Evolutionary conservation across 345 rosid genomes (phyloP), one percentile per base, ranked within the genome.

Genomic region (Passiflora organensis): DNA sequence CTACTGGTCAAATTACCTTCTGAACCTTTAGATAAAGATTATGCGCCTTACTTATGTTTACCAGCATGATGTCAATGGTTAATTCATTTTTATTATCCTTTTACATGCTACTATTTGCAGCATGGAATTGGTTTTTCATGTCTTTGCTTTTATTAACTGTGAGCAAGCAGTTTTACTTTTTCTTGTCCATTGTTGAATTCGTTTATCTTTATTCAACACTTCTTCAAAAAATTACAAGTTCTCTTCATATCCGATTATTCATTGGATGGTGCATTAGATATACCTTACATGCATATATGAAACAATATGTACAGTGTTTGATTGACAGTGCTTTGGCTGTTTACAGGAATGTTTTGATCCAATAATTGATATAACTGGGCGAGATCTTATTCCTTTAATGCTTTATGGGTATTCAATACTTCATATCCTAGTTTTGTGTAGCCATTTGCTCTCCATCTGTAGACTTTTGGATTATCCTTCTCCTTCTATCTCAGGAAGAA

Each of bases 341-440:
- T 44, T 66, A 41, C 82, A 91, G 95, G 98, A 86, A 51, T 76
- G 87, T 45, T 88, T 91, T 73, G 89, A 81, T 80, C 98, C 96
- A 15, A 91, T 91, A 51, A 75, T 77, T 51, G 95, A 81, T 56
- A 78, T 75, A 54, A 57, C 64, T 48, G 76, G 74, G 50, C 82
- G 79, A 32, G 96, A 91, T 70, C 85, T 91, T 16, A 88, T 91
- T 50, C 95, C 98, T 11, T 73, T 82, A 32, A 88, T 91, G 93
- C 87, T 86, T 60, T 78, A 82, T 10, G 96, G 96, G 95, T 88
- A 71, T 80, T 84, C 70, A 28, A 43, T 28, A 62, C 23, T 46
- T 14, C 8, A 45, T 38, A 14, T 24, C 22, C 48, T 44, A 8
- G 34, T 28, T 28, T 28, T 16, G 11, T 38, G 36, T 20, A 5